Conservation (phyloP, 2,329 filamentous ascomycete species). For the Annulohypoxylon truncatum region DNA sequence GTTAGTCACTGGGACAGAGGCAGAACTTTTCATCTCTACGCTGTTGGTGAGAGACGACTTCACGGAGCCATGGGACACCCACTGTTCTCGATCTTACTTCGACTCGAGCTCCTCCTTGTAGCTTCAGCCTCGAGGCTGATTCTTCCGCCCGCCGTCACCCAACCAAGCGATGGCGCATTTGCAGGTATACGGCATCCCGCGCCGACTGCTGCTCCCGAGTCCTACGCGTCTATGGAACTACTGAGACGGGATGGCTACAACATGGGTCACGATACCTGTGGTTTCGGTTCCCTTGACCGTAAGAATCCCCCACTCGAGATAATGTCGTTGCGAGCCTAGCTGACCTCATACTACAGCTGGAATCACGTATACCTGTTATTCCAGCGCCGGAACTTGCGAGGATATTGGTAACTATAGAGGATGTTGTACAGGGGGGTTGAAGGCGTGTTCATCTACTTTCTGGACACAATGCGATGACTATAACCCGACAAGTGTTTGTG, state of each 20-base stretch:
- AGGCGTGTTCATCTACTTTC: slow-evolving; percentile 33
- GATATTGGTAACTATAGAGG: slow-evolving; percentile 31
- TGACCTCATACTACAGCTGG: slow-evolving; percentile 21
- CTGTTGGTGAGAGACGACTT: neutral
- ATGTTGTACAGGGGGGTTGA: slow-evolving; percentile 33
- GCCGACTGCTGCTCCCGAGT: slow-evolving; percentile 30
- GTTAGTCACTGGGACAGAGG: neutral
- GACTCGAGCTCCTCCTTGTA: slow-evolving; percentile 5
- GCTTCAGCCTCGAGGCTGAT: slow-evolving; percentile 18
- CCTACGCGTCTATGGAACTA: slow-evolving; percentile 28
- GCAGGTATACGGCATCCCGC: slow-evolving; percentile 9
- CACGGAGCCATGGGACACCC: slow-evolving; percentile 10
- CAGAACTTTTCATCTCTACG: neutral
- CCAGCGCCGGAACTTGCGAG: slow-evolving; percentile 26
- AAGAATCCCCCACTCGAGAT: neutral
- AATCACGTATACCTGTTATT: slow-evolving; percentile 32
- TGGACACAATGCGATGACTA: slow-evolving; percentile 39
- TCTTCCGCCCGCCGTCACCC: slow-evolving; percentile 12
- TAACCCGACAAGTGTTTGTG: slow-evolving; percentile 25
- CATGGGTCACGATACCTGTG: slow-evolving; percentile 39
- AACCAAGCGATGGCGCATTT: slow-evolving; percentile 30
- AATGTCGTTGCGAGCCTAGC: neutral
- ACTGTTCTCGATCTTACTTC: slow-evolving; percentile 18
- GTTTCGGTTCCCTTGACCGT: slow-evolving; percentile 34
- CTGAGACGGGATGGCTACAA: slow-evolving; percentile 22